A percentile compares a stretch with the other conserved stretches of the same genome.
Conservation (phyloP, 2,329 filamentous ascomycete species). For the Cercospora zeae-maydis region DNA sequence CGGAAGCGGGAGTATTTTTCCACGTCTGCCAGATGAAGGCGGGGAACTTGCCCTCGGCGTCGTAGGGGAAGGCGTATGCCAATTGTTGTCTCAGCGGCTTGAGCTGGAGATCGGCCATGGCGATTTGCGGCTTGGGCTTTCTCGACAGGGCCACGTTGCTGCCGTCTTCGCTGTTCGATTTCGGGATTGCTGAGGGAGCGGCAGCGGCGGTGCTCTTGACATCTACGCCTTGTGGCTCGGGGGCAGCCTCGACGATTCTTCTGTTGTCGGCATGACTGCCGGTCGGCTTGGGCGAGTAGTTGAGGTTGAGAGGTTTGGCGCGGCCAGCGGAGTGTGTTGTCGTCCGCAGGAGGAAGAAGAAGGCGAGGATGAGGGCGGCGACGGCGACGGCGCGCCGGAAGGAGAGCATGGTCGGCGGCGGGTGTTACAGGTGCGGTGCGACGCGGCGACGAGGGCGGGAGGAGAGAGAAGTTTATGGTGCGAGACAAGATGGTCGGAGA, state of each 20-base stretch:
- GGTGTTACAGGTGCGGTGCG: not conserved
- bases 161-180: slow-evolving; percentile 28
- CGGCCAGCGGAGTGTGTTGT: slow-evolving; percentile 44
- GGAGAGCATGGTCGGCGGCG: slow-evolving; percentile 61
- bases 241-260: slow-evolving; percentile 29
- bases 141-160: slow-evolving; percentile 35
- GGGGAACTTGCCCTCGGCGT: slow-evolving; percentile 82
- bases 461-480: not conserved
- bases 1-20: slow-evolving; percentile 78
- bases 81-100: slow-evolving; percentile 76
- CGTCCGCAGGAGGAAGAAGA: slow-evolving; percentile 66
- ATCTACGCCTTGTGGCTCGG: slow-evolving; percentile 23
- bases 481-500: not conserved
- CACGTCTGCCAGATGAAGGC: slow-evolving; percentile 99
- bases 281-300: slow-evolving; percentile 39
- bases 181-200: slow-evolving; percentile 29
- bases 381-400: slow-evolving; percentile 71
- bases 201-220: slow-evolving; percentile 14
- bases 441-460: not conserved
- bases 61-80: slow-evolving; percentile 90
- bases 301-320: slow-evolving; percentile 20
- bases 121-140: slow-evolving; percentile 54
- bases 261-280: slow-evolving; percentile 38
- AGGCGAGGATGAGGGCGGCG: slow-evolving; percentile 64
- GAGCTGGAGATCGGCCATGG: slow-evolving; percentile 65